Base-by-base conservation (phyloP, 2,329 filamentous ascomycete species). In the Amylocarpus encephaloides region DNA sequence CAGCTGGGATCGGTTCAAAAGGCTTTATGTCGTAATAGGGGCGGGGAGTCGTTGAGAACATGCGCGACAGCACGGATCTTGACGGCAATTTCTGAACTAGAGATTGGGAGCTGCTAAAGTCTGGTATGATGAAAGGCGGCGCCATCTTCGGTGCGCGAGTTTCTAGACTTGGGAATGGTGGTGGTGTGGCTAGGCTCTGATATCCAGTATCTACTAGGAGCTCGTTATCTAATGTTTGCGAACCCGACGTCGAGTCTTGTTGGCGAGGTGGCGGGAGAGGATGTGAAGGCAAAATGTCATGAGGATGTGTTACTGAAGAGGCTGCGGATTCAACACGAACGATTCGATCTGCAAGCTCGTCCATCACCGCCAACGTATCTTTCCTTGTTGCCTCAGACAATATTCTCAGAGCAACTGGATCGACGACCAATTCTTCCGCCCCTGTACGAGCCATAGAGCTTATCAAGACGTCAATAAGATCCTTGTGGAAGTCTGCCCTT, bases 61-160 rank as follows among this genome's bases (percentile, higher is more conserved):
- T 50, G 36, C 49, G 46, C 29, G 90, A 95, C 65, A 83, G 81
- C 44, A 85, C 96, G 63, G 92, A 96, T 70, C 33, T 36, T 13
- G 34, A 51, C 35, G 35, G 52, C 45, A 42, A 48, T 46, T 19
- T 43, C 39, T 26, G 16, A 3, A 43, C 32, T 30, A 26, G 13
- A 11, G 18, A 26, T 6, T 19, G 15, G 19, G 39, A 26, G 22
- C 22, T 22, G 13, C 9, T 26, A n/a, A 26, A 19, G 22, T 6
- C 39, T 43, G 19, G 22, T 16, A 26, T 12, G 19, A 12, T 11
- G n/a, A 32, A 16, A n/a, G n/a, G 19, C 12, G 12, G 15, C 15
- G 34, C 34, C 4, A 10, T 10, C 34, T 13, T 15, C 22, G 26
- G 26, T 30, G 10, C 7, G 22, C 22, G 4, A 4, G 4, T 26